Evolutionary conservation across 805 yeast genomes (phyloP), one percentile per base, ranked within the genome.

Genomic region (Metschnikowia corniflorae): DNA sequence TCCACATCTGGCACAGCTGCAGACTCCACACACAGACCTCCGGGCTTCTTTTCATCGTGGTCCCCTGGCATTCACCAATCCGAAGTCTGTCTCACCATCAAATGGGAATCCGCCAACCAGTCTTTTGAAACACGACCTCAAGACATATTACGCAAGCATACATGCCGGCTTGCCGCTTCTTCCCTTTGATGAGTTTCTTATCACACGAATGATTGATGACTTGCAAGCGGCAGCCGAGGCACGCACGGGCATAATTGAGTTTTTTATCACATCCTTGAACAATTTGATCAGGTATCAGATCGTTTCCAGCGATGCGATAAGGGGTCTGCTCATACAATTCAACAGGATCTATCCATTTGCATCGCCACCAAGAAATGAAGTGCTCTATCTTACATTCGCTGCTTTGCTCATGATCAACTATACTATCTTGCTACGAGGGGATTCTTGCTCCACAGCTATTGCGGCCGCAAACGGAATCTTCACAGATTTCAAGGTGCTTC

Each of bases 391-490:
- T 1, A 46, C 63, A 8, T 58, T 57, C 31, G 62, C 64, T 29
- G 48, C 58, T 6, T 41, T 63, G 6, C 51, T 66, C 30, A 25
- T 64, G 7, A 51, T 78, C 20, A 80, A 80, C 50, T 82, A 78
- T 49, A 60, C 77, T 7, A 68, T 80, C 7, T 59, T 79, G 2
- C 60, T 80, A 26, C 72, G 78, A 16, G 88, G 89, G 0, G 76
- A 74, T 35, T 67, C 71, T 23, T 78, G 75, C 49, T 75, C 84
- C 6, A 59, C 78, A 26, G 79, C 81, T 1, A 63, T 82, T 19
- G 69, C 78, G 3, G 59, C 7, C 57, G 66, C 46, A 63, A 69
- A 24, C 48, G 47, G 35, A 24, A 43, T 24, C 26, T 43, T 33
- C 35, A 36, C 76, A 52, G 86, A 80, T 47, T 72, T 77, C 55